phyloP scores from a whole-genome alignment of 352 stramenopile species.

The Blastocystis sp. region DNA sequence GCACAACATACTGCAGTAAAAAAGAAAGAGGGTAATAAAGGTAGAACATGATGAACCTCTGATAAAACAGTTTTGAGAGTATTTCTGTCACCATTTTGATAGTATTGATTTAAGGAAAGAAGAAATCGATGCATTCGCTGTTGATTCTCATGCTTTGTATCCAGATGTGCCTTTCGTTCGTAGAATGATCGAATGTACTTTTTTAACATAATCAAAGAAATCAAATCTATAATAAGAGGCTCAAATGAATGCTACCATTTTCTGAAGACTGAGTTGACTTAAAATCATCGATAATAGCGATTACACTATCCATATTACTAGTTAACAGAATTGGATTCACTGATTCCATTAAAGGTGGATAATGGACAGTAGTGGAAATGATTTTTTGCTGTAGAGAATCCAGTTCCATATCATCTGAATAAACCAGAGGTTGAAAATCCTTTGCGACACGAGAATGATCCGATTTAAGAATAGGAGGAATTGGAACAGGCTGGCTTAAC shows the following conservation, averaged over 20 bases:
- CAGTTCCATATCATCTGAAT: background rate
- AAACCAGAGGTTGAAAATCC: background rate
- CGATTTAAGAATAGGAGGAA: background rate
- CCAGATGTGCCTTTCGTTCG: background rate
- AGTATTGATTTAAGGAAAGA: background rate
- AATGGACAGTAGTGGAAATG: background rate
- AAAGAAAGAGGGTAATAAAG: background rate
- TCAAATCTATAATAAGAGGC: background rate
- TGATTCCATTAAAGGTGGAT: background rate
- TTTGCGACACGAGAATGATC: background rate
- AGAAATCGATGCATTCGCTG: background rate
- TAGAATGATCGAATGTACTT: background rate
- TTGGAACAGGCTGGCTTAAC: background rate
- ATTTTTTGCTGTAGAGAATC: background rate
- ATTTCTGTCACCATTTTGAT: background rate
- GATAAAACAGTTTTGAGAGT: background rate
- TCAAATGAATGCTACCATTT: background rate
- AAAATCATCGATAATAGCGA: too few species aligned
- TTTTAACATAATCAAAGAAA: background rate
- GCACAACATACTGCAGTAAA: background rate
- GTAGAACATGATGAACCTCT: background rate
- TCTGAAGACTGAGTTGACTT: background rate
- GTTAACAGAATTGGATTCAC: background rate
- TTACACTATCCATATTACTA: too few species aligned
- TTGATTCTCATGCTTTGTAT: background rate